Base-by-base conservation (phyloP, 768 basidiomycete species). In the Calocera viscosa region DNA sequence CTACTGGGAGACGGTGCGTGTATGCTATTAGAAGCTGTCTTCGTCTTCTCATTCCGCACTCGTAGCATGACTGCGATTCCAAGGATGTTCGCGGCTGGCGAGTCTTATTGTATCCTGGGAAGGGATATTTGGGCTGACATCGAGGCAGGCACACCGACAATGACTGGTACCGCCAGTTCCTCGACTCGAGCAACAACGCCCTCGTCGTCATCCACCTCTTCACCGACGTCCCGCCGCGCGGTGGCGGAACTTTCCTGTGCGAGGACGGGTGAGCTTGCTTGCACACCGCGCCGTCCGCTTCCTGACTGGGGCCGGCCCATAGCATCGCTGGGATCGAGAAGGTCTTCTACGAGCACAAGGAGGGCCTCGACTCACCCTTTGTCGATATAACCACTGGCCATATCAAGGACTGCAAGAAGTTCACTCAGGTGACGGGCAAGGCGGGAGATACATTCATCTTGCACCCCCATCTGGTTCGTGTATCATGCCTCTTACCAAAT, bases 91-190 rank as follows among this genome's bases (percentile, higher is more conserved):
- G 5, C 7, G 43, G 43, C 7, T 47, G 43, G 43, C 19, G 19
- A 7, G 43, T 24, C 8, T 47, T 17, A 3, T 7, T 7, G 8
- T 19, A 17, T 3, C 19, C 3, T 19, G 24, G 8, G 19, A 3
- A 47, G 8, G 43, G 19, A 3, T 7, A 24, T 47, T 24, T 3
- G 7, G 43, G 19, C 43, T 47, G 24, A 47, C 43, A 17, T 17
- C 24, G 43, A 0, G 69, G 70, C 7, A 70, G 71, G 71, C 71
- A 72, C 40, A 69, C 53, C 30, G 71, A 72, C 40, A 69, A 70
- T 41, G 71, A 72, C 65, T 72, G 69, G 68, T 72, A 71, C 43
- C 70, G 71, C 26, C 71, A 70, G 14, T 71, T 72, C 65, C 66
- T 72, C 33, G 71, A 72, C 64, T 70, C 69, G 19, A 60, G 39